These are phyloP conservation scores for Lycium barbarum DNA, from an alignment of 257 asterid genomes.

Conservation along the genomic window DNA sequence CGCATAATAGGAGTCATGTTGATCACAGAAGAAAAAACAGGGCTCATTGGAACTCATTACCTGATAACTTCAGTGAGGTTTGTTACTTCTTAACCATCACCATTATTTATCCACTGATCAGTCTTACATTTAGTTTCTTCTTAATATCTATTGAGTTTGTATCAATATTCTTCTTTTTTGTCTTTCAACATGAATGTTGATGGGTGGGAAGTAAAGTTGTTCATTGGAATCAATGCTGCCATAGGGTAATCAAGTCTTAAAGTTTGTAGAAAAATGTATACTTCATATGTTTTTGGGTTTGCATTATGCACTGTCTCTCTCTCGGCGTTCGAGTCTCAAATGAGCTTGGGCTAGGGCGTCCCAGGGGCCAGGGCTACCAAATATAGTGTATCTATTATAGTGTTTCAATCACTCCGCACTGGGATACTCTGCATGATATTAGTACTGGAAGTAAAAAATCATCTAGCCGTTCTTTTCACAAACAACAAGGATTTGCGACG, in stretches of 20 bases:
- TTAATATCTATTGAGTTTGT: not conserved
- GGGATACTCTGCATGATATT: conserved; percentile 65
- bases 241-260: conserved; percentile 55
- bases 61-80: conserved; percentile 82
- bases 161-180: not conserved
- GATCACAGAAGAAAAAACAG: too few relatives aligned
- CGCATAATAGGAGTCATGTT: too few relatives aligned
- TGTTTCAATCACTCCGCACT: conserved; percentile 59
- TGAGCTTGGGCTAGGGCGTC: conserved; percentile 73
- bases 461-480: not conserved
- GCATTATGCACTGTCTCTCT: not conserved
- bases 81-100: conserved; percentile 27
- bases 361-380: conserved; percentile 77
- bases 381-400: conserved; percentile 56
- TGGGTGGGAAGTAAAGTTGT: conserved; percentile 75
- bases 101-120: not conserved
- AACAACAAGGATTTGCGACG: too few relatives aligned
- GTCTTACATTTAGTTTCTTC: conserved; percentile 2
- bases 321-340: conserved; percentile 80
- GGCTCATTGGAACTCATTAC: conserved; percentile 47
- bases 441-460: conserved; percentile 51
- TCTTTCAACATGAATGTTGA: conserved; percentile 65
- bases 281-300: not conserved
- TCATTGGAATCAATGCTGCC: conserved; percentile 84
- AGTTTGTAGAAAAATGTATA: not conserved